Evolutionary conservation across 1,139 yeast species (phyloP), one percentile per base, ranked within the genome.

Genomic region (Blastobotrys serpentis): DNA sequence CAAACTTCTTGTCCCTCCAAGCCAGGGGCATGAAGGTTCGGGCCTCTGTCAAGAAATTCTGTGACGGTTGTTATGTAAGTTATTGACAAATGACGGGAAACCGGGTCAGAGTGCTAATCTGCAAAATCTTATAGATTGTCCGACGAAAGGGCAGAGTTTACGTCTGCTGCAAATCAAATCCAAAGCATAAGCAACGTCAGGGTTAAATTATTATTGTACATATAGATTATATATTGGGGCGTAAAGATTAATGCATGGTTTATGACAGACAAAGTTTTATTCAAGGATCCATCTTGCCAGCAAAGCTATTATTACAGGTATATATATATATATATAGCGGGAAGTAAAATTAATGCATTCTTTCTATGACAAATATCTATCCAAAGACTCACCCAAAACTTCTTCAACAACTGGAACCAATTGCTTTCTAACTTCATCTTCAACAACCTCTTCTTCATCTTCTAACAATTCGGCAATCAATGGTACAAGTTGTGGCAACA

Each of bases 111-210:
- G 32, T 7, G 43, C 41, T 14, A 30, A 11, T n/a, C 38, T 39
- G 22, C 42, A 40, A 37, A 29, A 19, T 14, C 43, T n/a, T n/a
- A n/a, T n/a, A 69, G 73, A 77, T 87, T 71, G 96, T 92, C 13
- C 84, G 94, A 70, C 82, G 98, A 71, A 90, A 89, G 71, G 98
- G 98, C 32, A 77, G 95, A 63, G 94, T 89, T 19, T 89, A 86
- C 59, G 96, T 90, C 36, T 85, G 86, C 66, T 92, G 98, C 74
- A 90, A 90, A 67, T 75, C 92, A 42, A 88, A 89, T 67, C 89
- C 90, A 55, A 88, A 88, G 70, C 98, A 92, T 70, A 92, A 92
- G 72, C 98, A 92, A 70, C 87, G 97, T 71, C 98, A 90, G 71
- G 96, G 96, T 57, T 90, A 69, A 68, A 32, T n/a, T 17, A 41